A percentile compares a stretch with the other conserved stretches of the same genome.
Conservation (phyloP, 1,284 basidiomycete genomes). For the Sporisorium scitamineum region DNA sequence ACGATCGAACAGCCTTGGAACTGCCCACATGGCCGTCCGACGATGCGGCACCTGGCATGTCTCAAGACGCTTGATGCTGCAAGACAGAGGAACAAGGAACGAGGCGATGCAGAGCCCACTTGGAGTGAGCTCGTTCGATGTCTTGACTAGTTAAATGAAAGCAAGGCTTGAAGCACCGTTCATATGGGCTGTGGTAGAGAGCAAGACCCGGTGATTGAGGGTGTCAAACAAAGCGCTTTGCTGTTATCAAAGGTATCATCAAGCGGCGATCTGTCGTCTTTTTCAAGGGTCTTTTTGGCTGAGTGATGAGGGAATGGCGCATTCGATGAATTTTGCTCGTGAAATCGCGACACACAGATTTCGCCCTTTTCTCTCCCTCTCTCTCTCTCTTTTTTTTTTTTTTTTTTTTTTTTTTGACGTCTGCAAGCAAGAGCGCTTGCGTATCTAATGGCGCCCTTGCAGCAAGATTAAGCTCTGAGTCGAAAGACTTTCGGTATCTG, state of each 20-base stretch:
- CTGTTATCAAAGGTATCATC: background rate
- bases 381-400: too few species aligned
- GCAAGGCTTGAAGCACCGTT: background rate
- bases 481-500: background rate
- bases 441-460: too few species aligned
- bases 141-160: constrained; percentile 8
- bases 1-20: constrained; percentile 97
- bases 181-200: too few species aligned
- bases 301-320: constrained; percentile 8
- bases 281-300: constrained; percentile 1
- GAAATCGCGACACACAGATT: constrained; percentile 2
- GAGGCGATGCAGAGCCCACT: constrained; percentile 6
- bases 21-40: constrained; percentile 94
- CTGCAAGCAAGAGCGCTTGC: background rate
- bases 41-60: constrained; percentile 77
- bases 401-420: too few species aligned
- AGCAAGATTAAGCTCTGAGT: background rate
- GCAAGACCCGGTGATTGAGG: background rate
- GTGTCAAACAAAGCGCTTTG: background rate
- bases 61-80: constrained; percentile 25
- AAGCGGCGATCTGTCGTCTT: background rate
- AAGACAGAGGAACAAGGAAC: background rate
- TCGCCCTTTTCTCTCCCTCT: background rate
- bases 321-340: constrained; percentile 12
- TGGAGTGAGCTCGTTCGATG: constrained; percentile 25